Percentiles rank a stretch among this genome's conserved stretches.
These are phyloP conservation scores for Nicotiana rustica DNA, from an alignment of 305 asterid genomes.

Conservation along the genomic window DNA sequence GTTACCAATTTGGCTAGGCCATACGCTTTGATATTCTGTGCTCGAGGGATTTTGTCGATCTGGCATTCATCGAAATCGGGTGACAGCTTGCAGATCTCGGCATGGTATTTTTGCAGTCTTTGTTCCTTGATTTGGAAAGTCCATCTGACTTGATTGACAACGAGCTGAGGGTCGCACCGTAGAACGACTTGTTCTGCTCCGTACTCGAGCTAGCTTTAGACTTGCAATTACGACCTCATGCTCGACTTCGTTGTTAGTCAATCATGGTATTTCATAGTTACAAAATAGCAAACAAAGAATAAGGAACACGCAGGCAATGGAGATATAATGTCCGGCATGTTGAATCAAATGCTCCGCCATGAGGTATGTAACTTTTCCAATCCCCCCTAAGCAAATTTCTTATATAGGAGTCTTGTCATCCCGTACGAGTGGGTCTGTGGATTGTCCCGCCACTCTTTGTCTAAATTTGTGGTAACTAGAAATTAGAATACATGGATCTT, in stretches of 20 bases:
- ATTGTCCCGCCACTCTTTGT: background rate
- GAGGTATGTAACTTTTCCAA: background rate
- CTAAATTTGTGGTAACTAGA: background rate
- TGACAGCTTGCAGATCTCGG: too few relatives aligned
- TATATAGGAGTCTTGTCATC: background rate
- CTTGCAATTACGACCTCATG: too few relatives aligned
- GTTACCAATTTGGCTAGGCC: too few relatives aligned
- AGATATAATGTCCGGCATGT: constrained; percentile 4
- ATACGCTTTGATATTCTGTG: too few relatives aligned
- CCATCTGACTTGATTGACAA: too few relatives aligned
- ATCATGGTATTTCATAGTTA: background rate
- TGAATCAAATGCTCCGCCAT: background rate
- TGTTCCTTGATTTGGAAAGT: too few relatives aligned
- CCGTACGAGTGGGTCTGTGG: background rate
- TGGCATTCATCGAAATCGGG: too few relatives aligned
- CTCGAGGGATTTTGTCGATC: too few relatives aligned
- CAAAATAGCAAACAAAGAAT: background rate
- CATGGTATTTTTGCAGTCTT: too few relatives aligned
- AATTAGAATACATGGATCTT: constrained; percentile 14
- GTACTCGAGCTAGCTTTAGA: too few relatives aligned
- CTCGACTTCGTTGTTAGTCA: background rate
- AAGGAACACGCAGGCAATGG: background rate
- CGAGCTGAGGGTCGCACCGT: too few relatives aligned
- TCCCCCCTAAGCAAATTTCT: constrained; percentile 13
- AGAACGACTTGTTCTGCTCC: too few relatives aligned